Conservation (phyloP, 192 early-diverging fungal species). For the Linnemannia exigua region DNA sequence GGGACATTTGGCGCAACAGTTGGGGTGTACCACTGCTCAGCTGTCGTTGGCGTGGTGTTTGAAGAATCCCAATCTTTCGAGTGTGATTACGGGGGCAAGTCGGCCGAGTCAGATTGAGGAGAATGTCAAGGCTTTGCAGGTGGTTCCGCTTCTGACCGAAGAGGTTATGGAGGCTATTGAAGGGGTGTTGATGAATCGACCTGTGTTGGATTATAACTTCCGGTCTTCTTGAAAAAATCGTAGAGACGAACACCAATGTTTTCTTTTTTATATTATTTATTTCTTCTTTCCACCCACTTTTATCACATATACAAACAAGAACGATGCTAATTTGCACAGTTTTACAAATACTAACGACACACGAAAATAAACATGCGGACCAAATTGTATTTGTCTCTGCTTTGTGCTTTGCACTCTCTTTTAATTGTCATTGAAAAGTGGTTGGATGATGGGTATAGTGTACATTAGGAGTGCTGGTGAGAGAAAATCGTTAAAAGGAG, state of each 20-base stretch:
- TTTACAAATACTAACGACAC: no score
- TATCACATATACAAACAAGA: no score
- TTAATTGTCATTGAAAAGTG: no score
- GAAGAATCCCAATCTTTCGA: constrained; percentile 68
- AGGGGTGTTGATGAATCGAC: constrained; percentile 75
- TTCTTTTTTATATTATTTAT: not conserved
- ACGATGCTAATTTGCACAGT: no score
- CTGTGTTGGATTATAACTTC: constrained; percentile 64
- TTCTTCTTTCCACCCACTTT: no score
- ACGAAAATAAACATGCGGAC: no score
- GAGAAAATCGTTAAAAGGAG: not conserved
- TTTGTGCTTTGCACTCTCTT: no score
- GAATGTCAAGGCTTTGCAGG: constrained; percentile 72
- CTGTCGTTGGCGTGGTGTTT: constrained; percentile 52
- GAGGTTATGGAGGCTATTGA: constrained; percentile 80
- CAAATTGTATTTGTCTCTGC: no score
- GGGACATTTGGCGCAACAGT: constrained; percentile 25
- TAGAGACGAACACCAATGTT: no score
- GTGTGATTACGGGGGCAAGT: constrained; percentile 75
- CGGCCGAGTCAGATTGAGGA: constrained; percentile 75
- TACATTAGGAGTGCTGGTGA: not conserved
- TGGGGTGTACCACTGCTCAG: constrained; percentile 22
- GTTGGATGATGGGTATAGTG: no score
- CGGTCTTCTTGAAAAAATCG: constrained; percentile 16
- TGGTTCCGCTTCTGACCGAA: constrained; percentile 70